Evolutionary conservation across 768 basidiomycete species (phyloP), one percentile per base, ranked within the genome.

Genomic region (Russula earlei): DNA sequence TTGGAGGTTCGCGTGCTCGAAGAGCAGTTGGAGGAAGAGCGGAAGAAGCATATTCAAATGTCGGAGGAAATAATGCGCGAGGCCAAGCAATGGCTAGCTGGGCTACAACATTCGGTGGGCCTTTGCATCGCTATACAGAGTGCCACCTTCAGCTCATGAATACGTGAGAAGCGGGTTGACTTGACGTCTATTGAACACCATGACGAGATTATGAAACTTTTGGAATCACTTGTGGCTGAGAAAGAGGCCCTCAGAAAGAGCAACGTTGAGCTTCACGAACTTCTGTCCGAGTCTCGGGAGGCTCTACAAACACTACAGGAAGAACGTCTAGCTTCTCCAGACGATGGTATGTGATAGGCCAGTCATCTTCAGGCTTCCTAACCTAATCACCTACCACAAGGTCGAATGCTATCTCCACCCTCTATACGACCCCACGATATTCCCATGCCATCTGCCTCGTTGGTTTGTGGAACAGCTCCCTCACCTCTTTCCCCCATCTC

Each of bases 191-290:
- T 33, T 24, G 59, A 20, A 52, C 81, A 82, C 46, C 75, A 83
- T 51, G 68, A 77, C 15, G 85, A 87, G 63, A 70, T 89, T 17
- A 81, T 76, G 33, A 72, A 75, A 52, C 82, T 92, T 12, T 71
- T 96, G 14, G 90, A 91, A 66, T 82, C 84, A n/a, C 74, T 95
- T 29, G 91, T 93, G 8, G 80, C 83, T 33, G 88, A 90, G 63
- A 95, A 92, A 63, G 88, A 93, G 62, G 75, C 76, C 24, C 71
- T 94, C 50, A 89, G 88, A 68, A 82, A 80, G 19, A 90, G 91
- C 64, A 91, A 88, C 56, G 76, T 79, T 7, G 90, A 95, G 65
- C 70, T 95, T 46, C 85, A 87, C 55, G 78, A 77, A 45, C 69
- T 92, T 9, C 73, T 97, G 7, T 69, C 78, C 2, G 87, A 91